Percentiles rank a stretch among this genome's conserved stretches.
Conservation (phyloP, 2,329 filamentous ascomycete species). For the Coniochaeta pulveracea region DNA sequence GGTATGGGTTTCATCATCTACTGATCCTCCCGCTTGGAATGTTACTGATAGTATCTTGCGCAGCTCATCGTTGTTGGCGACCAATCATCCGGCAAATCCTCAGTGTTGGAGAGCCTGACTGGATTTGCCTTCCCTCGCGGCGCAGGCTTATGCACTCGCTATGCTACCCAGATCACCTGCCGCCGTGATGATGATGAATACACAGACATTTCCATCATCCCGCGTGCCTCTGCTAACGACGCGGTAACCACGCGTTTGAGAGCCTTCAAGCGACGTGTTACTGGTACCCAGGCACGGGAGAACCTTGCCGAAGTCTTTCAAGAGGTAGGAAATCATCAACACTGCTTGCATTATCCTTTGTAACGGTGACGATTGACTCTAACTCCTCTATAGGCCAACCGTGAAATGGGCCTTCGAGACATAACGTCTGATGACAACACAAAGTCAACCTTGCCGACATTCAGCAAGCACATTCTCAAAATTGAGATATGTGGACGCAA, state of each 20-base stretch:
- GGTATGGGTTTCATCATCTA: neutral
- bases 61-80: slow-evolving; percentile 78
- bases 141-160: slow-evolving; percentile 33
- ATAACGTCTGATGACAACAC: slow-evolving; percentile 4
- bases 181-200: slow-evolving; percentile 22
- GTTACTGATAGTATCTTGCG: neutral
- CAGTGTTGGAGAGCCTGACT: slow-evolving; percentile 58
- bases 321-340: slow-evolving; percentile 20
- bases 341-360: no score
- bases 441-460: slow-evolving; percentile 16
- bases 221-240: slow-evolving; percentile 10
- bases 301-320: slow-evolving; percentile 25
- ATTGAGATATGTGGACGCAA: slow-evolving; percentile 33
- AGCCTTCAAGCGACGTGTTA: slow-evolving; percentile 21
- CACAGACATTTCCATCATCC: slow-evolving; percentile 30
- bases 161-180: slow-evolving; percentile 34
- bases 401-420: slow-evolving; percentile 30
- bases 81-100: slow-evolving; percentile 79
- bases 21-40: no score
- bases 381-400: slow-evolving; percentile 22
- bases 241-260: slow-evolving; percentile 13
- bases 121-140: slow-evolving; percentile 34
- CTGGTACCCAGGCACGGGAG: slow-evolving; percentile 20
- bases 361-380: neutral
- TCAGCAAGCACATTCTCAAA: slow-evolving; percentile 33